Conservation (phyloP, 169 alveolate genomes). For the Plasmodium sp. region DNA sequence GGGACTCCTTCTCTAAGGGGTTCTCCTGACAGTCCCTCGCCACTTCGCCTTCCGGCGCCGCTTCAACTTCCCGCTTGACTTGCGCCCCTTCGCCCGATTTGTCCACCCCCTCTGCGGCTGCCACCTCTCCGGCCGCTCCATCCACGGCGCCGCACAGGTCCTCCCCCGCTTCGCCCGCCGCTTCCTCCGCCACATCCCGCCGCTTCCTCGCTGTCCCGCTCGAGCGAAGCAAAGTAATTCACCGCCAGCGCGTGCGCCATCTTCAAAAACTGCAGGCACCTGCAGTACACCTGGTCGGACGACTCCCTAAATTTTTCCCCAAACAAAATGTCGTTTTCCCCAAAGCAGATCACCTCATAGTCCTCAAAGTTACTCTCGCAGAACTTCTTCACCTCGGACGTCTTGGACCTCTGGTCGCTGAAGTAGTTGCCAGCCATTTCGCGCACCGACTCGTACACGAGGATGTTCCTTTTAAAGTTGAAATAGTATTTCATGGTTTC, state of each 20-base stretch:
- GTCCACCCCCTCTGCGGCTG: background rate
- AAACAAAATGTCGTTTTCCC: slow-evolving; percentile 18
- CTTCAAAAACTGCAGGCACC: slow-evolving; percentile 66
- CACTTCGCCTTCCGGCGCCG: no score
- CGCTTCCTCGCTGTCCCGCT: background rate
- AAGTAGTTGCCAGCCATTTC: slow-evolving; percentile 49
- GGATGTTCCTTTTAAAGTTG: slow-evolving; percentile 57
- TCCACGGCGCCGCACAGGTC: no score
- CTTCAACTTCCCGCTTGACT: background rate
- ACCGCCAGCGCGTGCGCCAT: slow-evolving; percentile 41
- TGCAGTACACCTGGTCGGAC: slow-evolving; percentile 40
- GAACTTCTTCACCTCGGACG: slow-evolving; percentile 26
- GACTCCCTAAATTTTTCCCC: slow-evolving; percentile 47
- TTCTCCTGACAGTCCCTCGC: background rate
- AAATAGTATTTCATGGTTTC: slow-evolving; percentile 58
- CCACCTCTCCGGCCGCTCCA: background rate
- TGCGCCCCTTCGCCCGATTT: background rate
- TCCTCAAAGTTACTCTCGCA: slow-evolving; percentile 58
- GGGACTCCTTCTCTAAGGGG: background rate
- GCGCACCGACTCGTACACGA: slow-evolving; percentile 41
- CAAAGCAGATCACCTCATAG: slow-evolving; percentile 58
- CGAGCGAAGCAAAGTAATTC: slow-evolving; percentile 48
- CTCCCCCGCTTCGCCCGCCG: background rate
- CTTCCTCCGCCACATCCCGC: background rate
- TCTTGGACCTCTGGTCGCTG: slow-evolving; percentile 61